Percentiles rank a stretch among this genome's conserved stretches.
These are phyloP conservation scores for Hortiboletus campestris DNA, from an alignment of 768 basidiomycete genomes.

Conservation along the genomic window DNA sequence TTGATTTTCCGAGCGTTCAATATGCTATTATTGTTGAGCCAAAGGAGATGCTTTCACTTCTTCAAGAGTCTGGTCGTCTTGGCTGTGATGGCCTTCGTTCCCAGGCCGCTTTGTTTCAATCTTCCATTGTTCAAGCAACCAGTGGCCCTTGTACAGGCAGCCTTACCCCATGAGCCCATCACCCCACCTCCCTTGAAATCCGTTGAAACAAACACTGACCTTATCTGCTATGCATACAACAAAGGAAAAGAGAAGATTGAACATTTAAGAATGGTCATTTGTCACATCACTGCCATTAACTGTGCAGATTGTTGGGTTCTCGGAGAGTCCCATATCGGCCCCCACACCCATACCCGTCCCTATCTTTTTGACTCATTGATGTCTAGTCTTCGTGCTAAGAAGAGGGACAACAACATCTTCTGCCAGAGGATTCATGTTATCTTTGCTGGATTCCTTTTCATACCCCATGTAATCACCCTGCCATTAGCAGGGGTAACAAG, in stretches of 20 bases:
- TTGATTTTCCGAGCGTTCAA: neutral
- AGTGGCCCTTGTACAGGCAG: no score
- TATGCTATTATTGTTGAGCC: neutral
- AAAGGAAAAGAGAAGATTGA: neutral
- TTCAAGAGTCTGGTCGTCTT: constrained; percentile 14
- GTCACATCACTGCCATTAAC: neutral
- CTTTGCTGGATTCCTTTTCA: neutral
- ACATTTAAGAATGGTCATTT: fast-evolving
- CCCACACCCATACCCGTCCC: neutral
- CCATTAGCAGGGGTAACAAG: neutral
- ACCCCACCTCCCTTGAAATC: neutral
- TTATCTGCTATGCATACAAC: neutral
- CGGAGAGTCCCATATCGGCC: neutral
- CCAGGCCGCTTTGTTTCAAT: no score
- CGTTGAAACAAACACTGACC: neutral
- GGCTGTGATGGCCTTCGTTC: neutral
- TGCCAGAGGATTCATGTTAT: neutral
- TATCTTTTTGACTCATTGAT: neutral
- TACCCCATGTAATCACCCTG: neutral
- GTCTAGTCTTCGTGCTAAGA: neutral
- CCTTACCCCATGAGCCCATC: no score
- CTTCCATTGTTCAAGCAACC: no score
- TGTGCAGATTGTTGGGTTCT: constrained; percentile 3
- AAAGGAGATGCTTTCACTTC: constrained; percentile 6
- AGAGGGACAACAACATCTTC: neutral